Base-by-base conservation (phyloP, 2,329 filamentous ascomycete genomes). In the Graphilbum sp. region DNA sequence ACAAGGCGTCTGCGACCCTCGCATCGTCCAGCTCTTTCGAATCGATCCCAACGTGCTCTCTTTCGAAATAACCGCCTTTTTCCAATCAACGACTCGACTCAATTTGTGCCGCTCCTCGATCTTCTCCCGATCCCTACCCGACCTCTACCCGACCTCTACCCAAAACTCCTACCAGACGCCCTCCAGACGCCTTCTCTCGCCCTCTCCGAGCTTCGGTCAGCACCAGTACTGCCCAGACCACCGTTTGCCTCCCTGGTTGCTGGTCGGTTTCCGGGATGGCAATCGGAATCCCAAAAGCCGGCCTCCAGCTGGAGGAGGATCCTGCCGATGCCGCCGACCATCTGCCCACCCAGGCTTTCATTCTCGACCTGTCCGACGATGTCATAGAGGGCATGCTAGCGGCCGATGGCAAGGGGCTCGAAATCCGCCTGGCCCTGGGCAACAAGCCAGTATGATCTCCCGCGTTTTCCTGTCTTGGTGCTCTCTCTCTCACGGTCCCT, bases 381-480 rank as follows among this genome's bases (percentile, higher is more conserved):
- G 60, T 73, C 37, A 67, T 79, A 48, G 69, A 75, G 51, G 63
- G 71, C 44, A 69, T 79, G 66, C 75, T 79, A 46, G 63, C 62
- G 52, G 71, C 67, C 49, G 63, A 70, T 30, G 66, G 67, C 48
- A 62, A 65, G 57, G 71, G 70, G 36, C 62, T 69, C 39, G 59
- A 64, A 34, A 62, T 78, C 38, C 61, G 71, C 48, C 58, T 79
- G 48, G 64, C 67, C 5, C 54, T 79, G 43, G 74, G 74, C 31
- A 61, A 59, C 49, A 62, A 56, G 47, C 73, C 73, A 29, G 74
- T 79, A 69, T 64, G 73, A 64, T 43, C n/a, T n/a, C n/a, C n/a
- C n/a, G n/a, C n/a, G 44, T 13, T n/a, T 32, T 45, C 30, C 29
- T 36, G 40, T 37, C 43, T 41, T 44, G 41, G 11, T 17, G 20